These are phyloP conservation scores for Nitzschia sp. DNA, from an alignment of 108 stramenopile species.

Conservation along the genomic window DNA sequence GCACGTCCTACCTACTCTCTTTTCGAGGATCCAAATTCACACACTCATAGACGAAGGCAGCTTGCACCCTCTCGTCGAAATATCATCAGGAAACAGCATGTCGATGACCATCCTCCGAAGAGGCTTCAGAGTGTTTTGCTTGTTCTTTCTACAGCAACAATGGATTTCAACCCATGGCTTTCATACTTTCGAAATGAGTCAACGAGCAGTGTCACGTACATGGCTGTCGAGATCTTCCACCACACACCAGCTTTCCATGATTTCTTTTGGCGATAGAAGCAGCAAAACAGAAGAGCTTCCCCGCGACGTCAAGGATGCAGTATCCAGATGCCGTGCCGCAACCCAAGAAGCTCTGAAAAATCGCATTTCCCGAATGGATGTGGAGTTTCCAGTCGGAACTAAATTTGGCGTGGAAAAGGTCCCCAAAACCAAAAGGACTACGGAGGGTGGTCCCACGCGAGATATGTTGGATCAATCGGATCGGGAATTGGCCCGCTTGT, in stretches of 20 bases:
- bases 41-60: too few species aligned
- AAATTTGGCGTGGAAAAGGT: conserved; percentile 83
- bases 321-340: conserved; percentile 69
- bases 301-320: conserved; percentile 81
- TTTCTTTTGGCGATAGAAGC: conserved; percentile 3
- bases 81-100: too few species aligned
- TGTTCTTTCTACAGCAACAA: neutral
- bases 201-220: neutral
- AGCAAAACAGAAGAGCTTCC: conserved; percentile 37
- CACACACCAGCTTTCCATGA: neutral
- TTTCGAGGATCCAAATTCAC: too few species aligned
- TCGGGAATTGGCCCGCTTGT: conserved; percentile 79
- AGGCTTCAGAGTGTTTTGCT: neutral
- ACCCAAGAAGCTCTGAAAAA: conserved; percentile 68
- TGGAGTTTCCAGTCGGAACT: conserved; percentile 84
- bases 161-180: neutral
- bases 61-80: too few species aligned
- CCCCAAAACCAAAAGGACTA: conserved; percentile 8
- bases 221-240: neutral
- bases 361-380: conserved; percentile 65
- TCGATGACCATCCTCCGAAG: neutral
- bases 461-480: conserved; percentile 69
- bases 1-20: too few species aligned
- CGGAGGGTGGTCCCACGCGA: conserved; percentile 45
- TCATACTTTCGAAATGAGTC: neutral